These are phyloP conservation scores for Penicillium goetzii DNA, from an alignment of 495 filamentous ascomycete genomes.

Conservation along the genomic window DNA sequence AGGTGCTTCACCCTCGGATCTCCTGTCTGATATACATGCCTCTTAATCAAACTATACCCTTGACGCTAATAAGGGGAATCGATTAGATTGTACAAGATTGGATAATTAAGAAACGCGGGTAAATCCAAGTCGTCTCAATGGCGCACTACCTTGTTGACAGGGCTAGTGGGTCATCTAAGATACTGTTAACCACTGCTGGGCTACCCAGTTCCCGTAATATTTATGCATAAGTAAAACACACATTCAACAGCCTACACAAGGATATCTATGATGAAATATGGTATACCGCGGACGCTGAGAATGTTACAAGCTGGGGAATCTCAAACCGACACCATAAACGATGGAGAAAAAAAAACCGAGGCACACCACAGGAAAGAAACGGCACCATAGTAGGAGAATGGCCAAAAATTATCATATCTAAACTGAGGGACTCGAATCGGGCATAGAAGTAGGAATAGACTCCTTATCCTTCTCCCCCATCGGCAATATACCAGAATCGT, in stretches of 20 bases:
- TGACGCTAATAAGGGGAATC: neutral
- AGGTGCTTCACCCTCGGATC: no score
- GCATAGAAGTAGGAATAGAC: conserved; percentile 23
- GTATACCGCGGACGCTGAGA: neutral
- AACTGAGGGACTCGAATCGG: conserved; percentile 18
- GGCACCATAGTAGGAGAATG: neutral
- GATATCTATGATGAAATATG: neutral
- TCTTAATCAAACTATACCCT: neutral
- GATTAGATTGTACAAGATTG: neutral
- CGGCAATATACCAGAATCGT: conserved; percentile 36
- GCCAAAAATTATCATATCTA: conserved; percentile 7
- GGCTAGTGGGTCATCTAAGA: neutral
- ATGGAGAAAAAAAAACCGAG: neutral
- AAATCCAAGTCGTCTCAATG: neutral
- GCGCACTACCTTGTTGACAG: neutral
- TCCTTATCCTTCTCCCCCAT: conserved; percentile 35
- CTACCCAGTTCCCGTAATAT: neutral
- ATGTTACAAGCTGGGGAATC: neutral
- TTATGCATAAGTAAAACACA: neutral
- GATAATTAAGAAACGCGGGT: neutral
- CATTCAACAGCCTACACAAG: neutral
- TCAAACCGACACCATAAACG: neutral
- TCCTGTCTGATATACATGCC: neutral
- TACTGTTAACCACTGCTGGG: neutral
- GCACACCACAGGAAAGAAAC: neutral